These are phyloP conservation scores for Diplosphaera chodatii DNA, from an alignment of 139 green algal genomes.

Conservation along the genomic window DNA sequence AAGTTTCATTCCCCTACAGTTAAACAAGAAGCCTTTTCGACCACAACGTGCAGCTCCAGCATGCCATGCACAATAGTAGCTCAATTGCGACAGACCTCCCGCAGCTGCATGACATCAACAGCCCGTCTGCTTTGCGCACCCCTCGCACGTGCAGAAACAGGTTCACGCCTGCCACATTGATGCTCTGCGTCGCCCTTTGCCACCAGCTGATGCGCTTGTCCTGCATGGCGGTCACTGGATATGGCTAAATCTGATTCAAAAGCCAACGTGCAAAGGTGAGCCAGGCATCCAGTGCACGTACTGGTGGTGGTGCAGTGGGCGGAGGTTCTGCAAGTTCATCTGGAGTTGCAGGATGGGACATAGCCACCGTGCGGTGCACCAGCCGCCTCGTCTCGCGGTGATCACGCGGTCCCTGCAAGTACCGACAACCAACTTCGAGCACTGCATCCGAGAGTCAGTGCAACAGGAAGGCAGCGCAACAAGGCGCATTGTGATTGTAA, in stretches of 20 bases:
- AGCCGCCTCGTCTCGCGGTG: neutral
- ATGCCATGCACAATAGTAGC: too few species aligned
- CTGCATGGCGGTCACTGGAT: too few species aligned
- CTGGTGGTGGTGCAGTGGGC: too few species aligned
- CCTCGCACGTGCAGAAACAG: conserved; percentile 56
- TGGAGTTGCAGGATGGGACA: neutral
- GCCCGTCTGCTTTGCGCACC: conserved; percentile 26
- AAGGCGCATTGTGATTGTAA: too few species aligned
- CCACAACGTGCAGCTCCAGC: too few species aligned
- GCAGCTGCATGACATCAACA: neutral
- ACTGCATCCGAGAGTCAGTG: too few species aligned
- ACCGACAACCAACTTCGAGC: too few species aligned
- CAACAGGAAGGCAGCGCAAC: too few species aligned
- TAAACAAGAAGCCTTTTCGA: too few species aligned
- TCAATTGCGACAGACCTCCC: neutral
- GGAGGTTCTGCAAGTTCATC: neutral
- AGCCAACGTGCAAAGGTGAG: too few species aligned
- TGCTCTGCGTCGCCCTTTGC: conserved; percentile 57
- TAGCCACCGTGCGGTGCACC: neutral
- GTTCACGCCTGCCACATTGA: conserved; percentile 64
- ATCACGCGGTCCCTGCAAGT: neutral
- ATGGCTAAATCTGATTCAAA: too few species aligned
- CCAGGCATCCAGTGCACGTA: neutral
- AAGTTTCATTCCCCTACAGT: conserved; percentile 41
- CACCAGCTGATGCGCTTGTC: conserved; percentile 12